Percentiles rank a stretch among this genome's conserved stretches.
These are phyloP conservation scores for Hyphopichia buzzinii DNA, from an alignment of 1,139 yeast genomes.

Conservation along the genomic window DNA sequence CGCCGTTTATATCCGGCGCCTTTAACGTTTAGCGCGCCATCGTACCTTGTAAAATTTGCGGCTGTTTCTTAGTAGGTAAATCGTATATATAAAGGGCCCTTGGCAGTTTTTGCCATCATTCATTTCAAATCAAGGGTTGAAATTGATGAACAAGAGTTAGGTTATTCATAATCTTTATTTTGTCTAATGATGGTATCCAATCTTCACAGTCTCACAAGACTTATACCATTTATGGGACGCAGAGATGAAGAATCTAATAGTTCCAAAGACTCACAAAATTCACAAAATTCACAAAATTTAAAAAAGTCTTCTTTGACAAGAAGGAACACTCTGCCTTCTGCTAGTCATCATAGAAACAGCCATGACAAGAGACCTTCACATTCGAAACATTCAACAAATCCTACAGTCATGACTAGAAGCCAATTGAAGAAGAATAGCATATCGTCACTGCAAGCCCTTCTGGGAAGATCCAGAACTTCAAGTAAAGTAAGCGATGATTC, in stretches of 20 bases:
- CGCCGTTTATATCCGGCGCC: too few relatives aligned
- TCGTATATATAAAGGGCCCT: too few relatives aligned
- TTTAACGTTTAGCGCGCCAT: too few relatives aligned
- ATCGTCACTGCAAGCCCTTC: constrained; percentile 3
- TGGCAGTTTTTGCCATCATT: too few relatives aligned
- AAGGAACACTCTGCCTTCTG: background rate
- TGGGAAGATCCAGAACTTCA: background rate
- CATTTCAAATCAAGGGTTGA: too few relatives aligned
- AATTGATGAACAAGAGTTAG: too few relatives aligned
- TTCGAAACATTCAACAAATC: background rate
- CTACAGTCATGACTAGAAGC: constrained; percentile 1
- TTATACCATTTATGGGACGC: background rate
- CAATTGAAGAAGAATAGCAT: background rate
- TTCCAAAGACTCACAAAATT: background rate
- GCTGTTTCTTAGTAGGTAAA: too few relatives aligned
- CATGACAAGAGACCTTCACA: background rate
- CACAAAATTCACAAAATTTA: background rate
- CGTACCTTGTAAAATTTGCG: too few relatives aligned
- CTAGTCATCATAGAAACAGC: background rate
- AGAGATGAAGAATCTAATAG: too few relatives aligned
- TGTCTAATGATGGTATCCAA: background rate
- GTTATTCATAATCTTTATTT: too few relatives aligned
- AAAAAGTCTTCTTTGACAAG: background rate
- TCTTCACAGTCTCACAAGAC: background rate
- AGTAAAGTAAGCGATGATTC: too few relatives aligned